Base-by-base conservation (phyloP, 1,284 basidiomycete species). In the Coriolopsis trogii region DNA sequence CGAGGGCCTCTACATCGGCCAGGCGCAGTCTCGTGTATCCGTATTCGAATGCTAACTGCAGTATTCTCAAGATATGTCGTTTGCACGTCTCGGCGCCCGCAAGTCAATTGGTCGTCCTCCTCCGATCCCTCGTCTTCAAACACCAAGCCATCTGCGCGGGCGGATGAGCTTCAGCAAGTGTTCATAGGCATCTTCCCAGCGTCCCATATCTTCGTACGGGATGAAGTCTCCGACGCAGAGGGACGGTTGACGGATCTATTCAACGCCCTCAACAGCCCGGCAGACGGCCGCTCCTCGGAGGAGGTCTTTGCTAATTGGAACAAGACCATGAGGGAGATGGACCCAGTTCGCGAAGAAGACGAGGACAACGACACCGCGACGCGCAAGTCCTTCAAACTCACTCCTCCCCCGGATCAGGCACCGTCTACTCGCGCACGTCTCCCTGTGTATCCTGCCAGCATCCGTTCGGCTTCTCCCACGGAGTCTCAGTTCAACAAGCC, bases 181-280 rank as follows among this genome's bases (percentile, higher is more conserved):
- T 91, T 93, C 68, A 93, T 98, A 51, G 96, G 95, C 51, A 95
- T 98, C 60, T 98, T 98, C 67, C 95, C 95, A 1, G 89, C 91
- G 0, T 89, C 91, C 4, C 92, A 95, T 67, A 89, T 98, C 46
- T 87, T 91, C 66, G 80, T 95, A 53, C 88, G 94, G 30, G 94
- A 96, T 65, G 85, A 95, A 63, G 78, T 95, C 20, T 84, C 91
- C 3, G 93, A 95, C 67, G 93, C 93, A 3, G 92, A 95, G 67
- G 90, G 91, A 13, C 84, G 89, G 43, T 82, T 97, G 1, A 82
- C 86, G 1, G 86, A 87, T 49, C 81, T 89, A 15, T 87, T 84
- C 15, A 75, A 74, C 9, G 74, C 73, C 13, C 64, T 78, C 42
- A 70, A 73, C 49, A 73, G 70, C 44, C 46, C 67, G 20, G 62